Base-by-base conservation (phyloP, 352 stramenopile species). In the Pythium aquatile region DNA sequence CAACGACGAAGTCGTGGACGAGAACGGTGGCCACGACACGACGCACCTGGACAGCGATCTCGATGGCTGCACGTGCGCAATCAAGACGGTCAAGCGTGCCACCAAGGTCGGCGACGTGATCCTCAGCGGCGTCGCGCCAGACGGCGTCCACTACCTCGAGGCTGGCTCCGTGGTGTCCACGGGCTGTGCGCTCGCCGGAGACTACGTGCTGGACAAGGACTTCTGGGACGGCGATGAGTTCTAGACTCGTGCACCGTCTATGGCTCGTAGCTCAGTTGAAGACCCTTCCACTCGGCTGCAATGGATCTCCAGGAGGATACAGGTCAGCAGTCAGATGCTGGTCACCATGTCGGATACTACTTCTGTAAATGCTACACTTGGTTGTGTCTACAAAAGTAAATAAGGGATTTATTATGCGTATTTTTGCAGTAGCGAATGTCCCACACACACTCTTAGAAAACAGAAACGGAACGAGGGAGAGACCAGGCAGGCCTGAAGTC, bases 201-300 rank as follows among this genome's bases (percentile, higher is more conserved):
- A 92, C 61, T 92, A 92, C 67, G 83, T 92, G 44, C 63, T 92
- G 65, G 79, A 90, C 30, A 92, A 90, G 73, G 81, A 90, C 55
- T 78, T 78, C 55, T 88, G 78, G 78, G 82, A 91, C 54, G 79
- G 79, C 39, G 78, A 87, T 48, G 78, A 87, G 52, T 72, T 87
- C 48, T 87, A 82, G 55, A 55, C 26, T 24, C 9, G 5, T 54
- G 14, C 7, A 7, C 35, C 10, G 1, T 61, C 55, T 10, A 6
- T 37, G 32, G 32, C 6, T 37, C 32, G 32, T 10, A 37, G 6
- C 2, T 6, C 32, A 37, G 32, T 24, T 24, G 20, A 24, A 24
- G 20, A 24, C 20, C 20, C 20, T 24, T 24, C 35, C 35, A 42
- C 16, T 42, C 35, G 5, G 35, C 16, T 16, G 35, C 6, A 35